A percentile compares a stretch with the other conserved stretches of the same genome.
These are phyloP conservation scores for Phlyctochytrium bullatum DNA, from an alignment of 192 early-diverging fungal genomes.

Conservation along the genomic window DNA sequence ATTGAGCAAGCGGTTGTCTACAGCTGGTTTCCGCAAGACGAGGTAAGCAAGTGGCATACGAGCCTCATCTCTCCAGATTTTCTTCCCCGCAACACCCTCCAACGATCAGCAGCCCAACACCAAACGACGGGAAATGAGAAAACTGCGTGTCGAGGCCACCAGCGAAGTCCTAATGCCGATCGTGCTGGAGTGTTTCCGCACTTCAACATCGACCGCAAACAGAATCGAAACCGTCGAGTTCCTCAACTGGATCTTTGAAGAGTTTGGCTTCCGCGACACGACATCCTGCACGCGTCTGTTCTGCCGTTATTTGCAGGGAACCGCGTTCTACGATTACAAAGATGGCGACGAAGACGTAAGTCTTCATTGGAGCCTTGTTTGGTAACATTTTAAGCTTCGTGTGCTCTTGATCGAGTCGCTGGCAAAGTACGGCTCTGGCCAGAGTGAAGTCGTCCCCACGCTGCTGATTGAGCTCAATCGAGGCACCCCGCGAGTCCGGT, in stretches of 20 bases:
- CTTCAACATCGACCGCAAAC: not conserved
- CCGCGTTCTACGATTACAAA: slow-evolving; percentile 1
- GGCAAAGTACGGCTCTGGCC: slow-evolving; percentile 17
- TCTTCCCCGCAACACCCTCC: slow-evolving; percentile 16
- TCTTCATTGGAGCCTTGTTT: slow-evolving; percentile 3
- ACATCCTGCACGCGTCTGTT: slow-evolving; percentile 18
- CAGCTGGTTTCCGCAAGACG: slow-evolving; percentile 44
- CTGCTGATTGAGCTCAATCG: slow-evolving; percentile 35
- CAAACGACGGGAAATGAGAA: slow-evolving; percentile 2
- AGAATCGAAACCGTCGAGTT: slow-evolving; percentile 35
- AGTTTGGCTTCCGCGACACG: slow-evolving; percentile 36
- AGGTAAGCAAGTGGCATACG: slow-evolving; percentile 22
- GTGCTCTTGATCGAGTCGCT: slow-evolving; percentile 29
- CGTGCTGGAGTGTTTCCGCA: slow-evolving; percentile 10
- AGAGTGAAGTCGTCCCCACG: slow-evolving; percentile 33
- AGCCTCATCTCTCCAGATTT: slow-evolving; percentile 4
- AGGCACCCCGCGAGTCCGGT: too few species aligned
- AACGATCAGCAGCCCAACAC: slow-evolving; percentile 11
- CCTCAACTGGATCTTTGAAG: slow-evolving; percentile 41
- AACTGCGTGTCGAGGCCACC: slow-evolving; percentile 18
- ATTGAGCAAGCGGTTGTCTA: slow-evolving; percentile 38
- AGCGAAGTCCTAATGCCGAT: slow-evolving; percentile 24
- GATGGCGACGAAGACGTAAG: slow-evolving; percentile 8
- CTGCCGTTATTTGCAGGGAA: slow-evolving; percentile 27
- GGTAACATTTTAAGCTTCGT: slow-evolving; percentile 20